Conservation (phyloP, 192 early-diverging fungal genomes). For the Lunasporangiospora selenospora region DNA sequence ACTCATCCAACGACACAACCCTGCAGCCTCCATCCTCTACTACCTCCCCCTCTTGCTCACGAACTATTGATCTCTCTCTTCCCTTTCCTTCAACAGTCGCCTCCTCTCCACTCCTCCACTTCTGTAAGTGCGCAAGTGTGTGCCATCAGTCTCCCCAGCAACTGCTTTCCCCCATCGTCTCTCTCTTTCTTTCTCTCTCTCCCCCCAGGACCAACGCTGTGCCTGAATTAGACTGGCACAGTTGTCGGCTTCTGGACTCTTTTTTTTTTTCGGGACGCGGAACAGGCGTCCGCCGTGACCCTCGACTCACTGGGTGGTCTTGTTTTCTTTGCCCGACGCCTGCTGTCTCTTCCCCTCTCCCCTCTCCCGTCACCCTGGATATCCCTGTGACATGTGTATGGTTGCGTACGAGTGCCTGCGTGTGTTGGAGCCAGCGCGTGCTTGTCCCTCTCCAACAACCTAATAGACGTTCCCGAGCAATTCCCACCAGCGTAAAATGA, state of each 20-base stretch:
- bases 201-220: neutral
- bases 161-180: neutral
- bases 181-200: neutral
- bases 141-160: neutral
- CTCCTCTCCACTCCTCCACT: neutral
- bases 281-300: too few species aligned
- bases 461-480: too few species aligned
- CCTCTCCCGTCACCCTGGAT: neutral
- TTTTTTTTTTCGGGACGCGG: too few species aligned
- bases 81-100: neutral
- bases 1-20: too few species aligned
- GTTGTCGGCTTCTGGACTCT: too few species aligned
- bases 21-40: neutral
- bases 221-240: neutral
- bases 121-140: neutral
- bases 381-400: neutral
- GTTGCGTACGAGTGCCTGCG: neutral
- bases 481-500: too few species aligned
- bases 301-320: too few species aligned
- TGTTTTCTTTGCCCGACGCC: too few species aligned
- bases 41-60: neutral
- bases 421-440: neutral
- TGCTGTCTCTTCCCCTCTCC: neutral
- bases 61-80: slow-evolving; percentile 1
- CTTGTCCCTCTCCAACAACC: neutral